Conservation (phyloP, 345 rosid species). For the Syzygium aqueum region DNA sequence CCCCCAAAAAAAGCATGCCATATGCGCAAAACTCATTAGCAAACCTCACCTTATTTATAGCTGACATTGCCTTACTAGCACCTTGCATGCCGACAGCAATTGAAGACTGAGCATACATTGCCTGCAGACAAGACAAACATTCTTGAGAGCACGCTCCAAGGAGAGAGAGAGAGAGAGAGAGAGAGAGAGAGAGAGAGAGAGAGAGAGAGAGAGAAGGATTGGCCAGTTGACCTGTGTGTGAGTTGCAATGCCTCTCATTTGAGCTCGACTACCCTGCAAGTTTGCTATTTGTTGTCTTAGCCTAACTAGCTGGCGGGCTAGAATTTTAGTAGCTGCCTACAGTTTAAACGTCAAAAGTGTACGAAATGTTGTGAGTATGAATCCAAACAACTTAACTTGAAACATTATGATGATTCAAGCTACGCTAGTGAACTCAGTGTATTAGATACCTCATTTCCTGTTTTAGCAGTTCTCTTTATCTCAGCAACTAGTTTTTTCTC, state of each 20-base stretch:
- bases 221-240: constrained; percentile 67
- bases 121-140: constrained; percentile 32
- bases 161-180: neutral
- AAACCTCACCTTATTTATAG: constrained; percentile 76
- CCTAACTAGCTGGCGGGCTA: constrained; percentile 81
- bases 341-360: constrained; percentile 2
- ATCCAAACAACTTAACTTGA: neutral
- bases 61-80: constrained; percentile 85
- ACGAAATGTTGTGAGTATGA: neutral
- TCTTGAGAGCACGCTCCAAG: neutral
- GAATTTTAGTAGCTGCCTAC: constrained; percentile 78
- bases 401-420: neutral
- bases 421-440: neutral
- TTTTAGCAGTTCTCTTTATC: constrained; percentile 87
- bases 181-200: neutral
- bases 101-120: constrained; percentile 90
- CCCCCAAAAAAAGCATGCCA: neutral
- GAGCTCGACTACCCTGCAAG: constrained; percentile 95
- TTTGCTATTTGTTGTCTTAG: constrained; percentile 88
- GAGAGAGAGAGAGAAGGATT: neutral
- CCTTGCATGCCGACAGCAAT: constrained; percentile 88
- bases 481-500: constrained; percentile 93
- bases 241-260: constrained; percentile 96
- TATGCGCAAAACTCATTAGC: neutral
- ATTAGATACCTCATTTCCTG: constrained; percentile 73